A percentile compares a stretch with the other conserved stretches of the same genome.
phyloP scores from a whole-genome alignment of 1,284 basidiomycete species.

The Puccinia triticina region DNA sequence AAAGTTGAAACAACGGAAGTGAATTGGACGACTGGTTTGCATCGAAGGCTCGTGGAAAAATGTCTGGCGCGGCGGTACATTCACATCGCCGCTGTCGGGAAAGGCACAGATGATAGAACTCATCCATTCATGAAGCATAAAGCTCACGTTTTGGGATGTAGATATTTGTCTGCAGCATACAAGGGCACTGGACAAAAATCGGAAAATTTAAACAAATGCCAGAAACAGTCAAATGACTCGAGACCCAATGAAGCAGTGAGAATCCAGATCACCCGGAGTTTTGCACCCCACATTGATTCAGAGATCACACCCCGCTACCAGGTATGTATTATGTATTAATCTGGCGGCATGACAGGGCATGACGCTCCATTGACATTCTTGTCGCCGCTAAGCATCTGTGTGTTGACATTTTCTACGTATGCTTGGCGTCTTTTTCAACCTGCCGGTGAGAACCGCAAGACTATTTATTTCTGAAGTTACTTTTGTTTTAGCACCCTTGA shows the following conservation, averaged over 20 bases:
- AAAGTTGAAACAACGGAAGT: background rate
- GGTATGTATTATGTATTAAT: background rate
- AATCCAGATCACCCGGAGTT: background rate
- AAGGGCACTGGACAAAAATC: too few species aligned
- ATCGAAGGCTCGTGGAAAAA: too few species aligned
- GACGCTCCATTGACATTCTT: too few species aligned
- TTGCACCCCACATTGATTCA: background rate
- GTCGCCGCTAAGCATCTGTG: background rate
- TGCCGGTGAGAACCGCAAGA: background rate
- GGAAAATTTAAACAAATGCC: background rate
- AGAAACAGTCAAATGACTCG: background rate
- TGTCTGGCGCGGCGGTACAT: too few species aligned
- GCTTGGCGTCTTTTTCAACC: background rate
- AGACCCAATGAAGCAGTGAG: background rate
- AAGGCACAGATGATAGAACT: too few species aligned
- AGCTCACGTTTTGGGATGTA: too few species aligned
- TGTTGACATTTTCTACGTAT: background rate
- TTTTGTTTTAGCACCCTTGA: too few species aligned
- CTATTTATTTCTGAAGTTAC: background rate
- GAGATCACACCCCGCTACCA: conserved; percentile 7
- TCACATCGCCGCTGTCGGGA: too few species aligned
- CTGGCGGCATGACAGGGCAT: background rate
- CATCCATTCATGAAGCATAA: too few species aligned
- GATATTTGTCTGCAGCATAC: too few species aligned
- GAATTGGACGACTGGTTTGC: background rate